Evolutionary conservation across 768 basidiomycete genomes (phyloP), one percentile per base, ranked within the genome.

Genomic region (Suillus occidentalis): DNA sequence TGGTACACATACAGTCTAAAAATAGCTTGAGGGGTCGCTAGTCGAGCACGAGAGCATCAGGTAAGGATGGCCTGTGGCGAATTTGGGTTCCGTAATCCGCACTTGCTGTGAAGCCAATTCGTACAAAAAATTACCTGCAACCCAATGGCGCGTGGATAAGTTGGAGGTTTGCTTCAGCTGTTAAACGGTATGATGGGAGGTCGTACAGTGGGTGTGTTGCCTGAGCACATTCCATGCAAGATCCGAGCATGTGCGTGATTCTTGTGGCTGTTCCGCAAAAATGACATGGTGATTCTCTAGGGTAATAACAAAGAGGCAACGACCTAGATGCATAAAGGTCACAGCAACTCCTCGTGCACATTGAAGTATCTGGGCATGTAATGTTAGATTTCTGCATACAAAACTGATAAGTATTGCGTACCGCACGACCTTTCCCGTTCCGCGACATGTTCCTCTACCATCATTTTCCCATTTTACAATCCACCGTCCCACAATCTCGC

Each of bases 381-480:
- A 45, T 52, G 20, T 28, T 31, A 36, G 10, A 16, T 42, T 4
- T 47, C n/a, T 52, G 9, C n/a, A 39, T 25, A 39, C 6, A 36
- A 58, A 45, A 55, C 28, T n/a, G 36, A 52, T 7, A 2, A n/a
- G 42, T 12, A 62, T 63, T 7, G 77, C 87, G 69, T 72, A 94
- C 94, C 88, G 82, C 57, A 85, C 78, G 25, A 94, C 80, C 52
- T 79, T 79, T 10, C 94, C 94, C n/a, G 82, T 78, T 66, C 83
- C 80, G 40, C 82, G 80, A 70, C 91, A 94, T 3, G 73, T 80
- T 22, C 91, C 90, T 60, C 80, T 79, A 2, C 89, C 89, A 43
- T 84, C 79, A 67, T 87, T 83, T 18, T 81, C 86, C 91, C 92
- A 94, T 58, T 79, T 82, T 2, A 94, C 92, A 13, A 92, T 78